These are phyloP conservation scores for Paralagenidium karlingii DNA, from an alignment of 352 stramenopile genomes.

Conservation along the genomic window DNA sequence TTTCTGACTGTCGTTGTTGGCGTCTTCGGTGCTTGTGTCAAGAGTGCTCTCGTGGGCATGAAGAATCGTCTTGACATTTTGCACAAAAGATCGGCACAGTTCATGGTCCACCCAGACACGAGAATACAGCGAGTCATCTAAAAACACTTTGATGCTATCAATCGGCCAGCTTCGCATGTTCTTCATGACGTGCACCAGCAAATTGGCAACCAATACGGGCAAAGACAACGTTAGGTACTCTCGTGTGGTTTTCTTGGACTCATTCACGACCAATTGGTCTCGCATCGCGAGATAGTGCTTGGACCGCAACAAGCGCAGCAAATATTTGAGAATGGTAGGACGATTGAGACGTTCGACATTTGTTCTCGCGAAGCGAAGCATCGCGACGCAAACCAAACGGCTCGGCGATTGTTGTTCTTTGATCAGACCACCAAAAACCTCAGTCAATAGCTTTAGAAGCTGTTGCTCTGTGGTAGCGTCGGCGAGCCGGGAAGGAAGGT, in stretches of 20 bases:
- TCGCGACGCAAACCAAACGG: conserved; percentile 33
- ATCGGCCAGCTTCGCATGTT: conserved; percentile 42
- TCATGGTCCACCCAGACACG: conserved; percentile 77
- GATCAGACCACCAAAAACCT: conserved; percentile 31
- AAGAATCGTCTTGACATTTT: conserved; percentile 68
- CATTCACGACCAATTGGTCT: too few species aligned
- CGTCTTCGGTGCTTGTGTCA: conserved; percentile 1
- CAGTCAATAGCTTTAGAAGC: conserved; percentile 47
- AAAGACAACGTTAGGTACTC: conserved; percentile 1
- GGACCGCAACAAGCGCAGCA: conserved; percentile 62
- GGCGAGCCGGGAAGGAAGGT: too few species aligned
- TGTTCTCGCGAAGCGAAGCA: conserved; percentile 45
- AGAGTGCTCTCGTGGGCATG: too few species aligned
- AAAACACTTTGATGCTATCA: conserved; percentile 79
- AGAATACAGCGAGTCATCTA: conserved; percentile 73
- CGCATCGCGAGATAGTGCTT: conserved; percentile 66
- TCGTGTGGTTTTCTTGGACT: too few species aligned
- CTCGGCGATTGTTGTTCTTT: conserved; percentile 38
- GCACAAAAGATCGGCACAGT: conserved; percentile 60
- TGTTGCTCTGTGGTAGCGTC: too few species aligned
- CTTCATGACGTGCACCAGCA: conserved; percentile 13
- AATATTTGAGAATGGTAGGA: conserved; percentile 54
- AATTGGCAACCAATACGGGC: background rate
- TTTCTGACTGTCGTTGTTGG: conserved; percentile 2
- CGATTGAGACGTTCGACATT: conserved; percentile 26